A percentile compares a stretch with the other conserved stretches of the same genome.
These are phyloP conservation scores for Leccinum boreale DNA, from an alignment of 768 basidiomycete species.

Conservation along the genomic window DNA sequence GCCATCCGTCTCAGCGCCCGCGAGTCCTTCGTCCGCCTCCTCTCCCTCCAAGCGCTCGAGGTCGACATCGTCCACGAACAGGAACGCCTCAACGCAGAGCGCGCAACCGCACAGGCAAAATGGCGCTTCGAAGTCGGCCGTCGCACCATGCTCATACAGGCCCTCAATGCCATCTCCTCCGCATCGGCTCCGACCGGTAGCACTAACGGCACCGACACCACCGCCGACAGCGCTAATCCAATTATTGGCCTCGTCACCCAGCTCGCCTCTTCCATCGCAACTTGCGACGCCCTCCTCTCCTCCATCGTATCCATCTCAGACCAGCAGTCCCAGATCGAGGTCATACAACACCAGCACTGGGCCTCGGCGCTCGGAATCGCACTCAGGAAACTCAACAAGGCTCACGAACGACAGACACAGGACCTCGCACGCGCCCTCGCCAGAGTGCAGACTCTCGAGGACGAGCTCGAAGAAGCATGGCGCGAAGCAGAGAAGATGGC, in stretches of 20 bases:
- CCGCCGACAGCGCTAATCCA: slow-evolving; percentile 33
- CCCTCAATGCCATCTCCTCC: slow-evolving; percentile 53
- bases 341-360: slow-evolving; percentile 62
- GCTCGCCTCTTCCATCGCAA: slow-evolving; percentile 54
- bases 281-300: slow-evolving; percentile 56
- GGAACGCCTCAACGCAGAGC: slow-evolving; percentile 52
- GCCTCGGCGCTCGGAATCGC: slow-evolving; percentile 75
- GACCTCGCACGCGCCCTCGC: slow-evolving; percentile 51
- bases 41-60: slow-evolving; percentile 62
- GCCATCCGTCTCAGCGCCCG: slow-evolving; percentile 67
- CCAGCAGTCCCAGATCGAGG: slow-evolving; percentile 61
- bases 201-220: neutral
- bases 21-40: slow-evolving; percentile 68
- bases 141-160: slow-evolving; percentile 69
- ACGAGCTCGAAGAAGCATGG: slow-evolving; percentile 80
- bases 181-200: slow-evolving; percentile 12
- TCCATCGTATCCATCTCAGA: slow-evolving; percentile 57
- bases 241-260: slow-evolving; percentile 50
- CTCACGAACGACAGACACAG: slow-evolving; percentile 60
- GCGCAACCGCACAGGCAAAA: slow-evolving; percentile 54
- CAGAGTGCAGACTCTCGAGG: slow-evolving; percentile 55
- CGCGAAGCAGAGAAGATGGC: slow-evolving; percentile 72
- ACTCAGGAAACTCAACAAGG: slow-evolving; percentile 74
- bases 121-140: slow-evolving; percentile 67
- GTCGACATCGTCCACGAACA: slow-evolving; percentile 55